Evolutionary conservation across 1,139 yeast genomes (phyloP), one percentile per base, ranked within the genome.

Genomic region (Hanseniaspora sp.): DNA sequence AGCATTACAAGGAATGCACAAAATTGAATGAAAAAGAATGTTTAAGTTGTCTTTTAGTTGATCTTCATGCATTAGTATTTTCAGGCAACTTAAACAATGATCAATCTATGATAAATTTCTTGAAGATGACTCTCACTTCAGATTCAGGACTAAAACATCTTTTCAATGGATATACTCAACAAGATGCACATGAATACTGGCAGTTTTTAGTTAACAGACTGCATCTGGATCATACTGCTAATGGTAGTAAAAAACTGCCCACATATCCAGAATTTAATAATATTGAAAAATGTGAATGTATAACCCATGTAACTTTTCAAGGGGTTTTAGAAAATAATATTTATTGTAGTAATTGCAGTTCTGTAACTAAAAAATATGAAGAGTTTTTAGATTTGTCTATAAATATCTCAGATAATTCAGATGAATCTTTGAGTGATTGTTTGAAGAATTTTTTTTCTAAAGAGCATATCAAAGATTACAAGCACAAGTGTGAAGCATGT

Each of bases 101-200:
- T 67, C 68, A 3, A 60, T 63, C 52, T 57, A 65, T 41, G 47
- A 47, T 54, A 2, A 60, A 63, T 53, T 69, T 90, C 48, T 71
- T 90, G 55, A 76, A 78, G 43, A 84, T 95, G 12, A 83, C 95
- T 1, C 87, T 95, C 95, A 80, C 79, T 62, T 81, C 83, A 56
- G 85, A 86, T 62, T 39, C 45, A 11, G 48, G 43, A 17, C 23
- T 51, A 13, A 47, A 51, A 23, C 78, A 83, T 60, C 78, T 88
- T 30, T 76, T 92, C 56, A 95, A 96, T 0, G 98, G 98, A 1
- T 88, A 88, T 60, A 85, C 92, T 49, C 96, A 92, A 68, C 98
- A 92, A 68, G 98, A 92, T 67, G 97, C 98, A 0, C 98, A 92
- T 68, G 98, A 92, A 67, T 92, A 90, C 67, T 82, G 95, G 83